These are phyloP conservation scores for Durio zibethinus DNA, from an alignment of 345 rosid genomes.

Conservation along the genomic window DNA sequence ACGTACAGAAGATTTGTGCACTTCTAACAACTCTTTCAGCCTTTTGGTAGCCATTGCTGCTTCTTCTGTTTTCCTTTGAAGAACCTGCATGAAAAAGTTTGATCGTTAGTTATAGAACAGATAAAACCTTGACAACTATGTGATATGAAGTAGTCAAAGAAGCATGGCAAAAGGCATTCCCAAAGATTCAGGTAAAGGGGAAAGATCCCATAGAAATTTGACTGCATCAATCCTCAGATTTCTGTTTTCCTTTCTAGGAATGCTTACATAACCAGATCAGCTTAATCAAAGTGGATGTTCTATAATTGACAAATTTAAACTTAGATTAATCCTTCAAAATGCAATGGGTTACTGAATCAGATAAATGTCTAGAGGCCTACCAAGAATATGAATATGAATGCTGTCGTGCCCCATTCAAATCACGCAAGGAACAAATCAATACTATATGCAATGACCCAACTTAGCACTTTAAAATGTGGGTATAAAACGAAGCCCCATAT, in stretches of 20 bases:
- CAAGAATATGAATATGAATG: background rate
- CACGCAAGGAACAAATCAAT: background rate
- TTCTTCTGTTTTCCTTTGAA: conserved; percentile 85
- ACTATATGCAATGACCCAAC: background rate
- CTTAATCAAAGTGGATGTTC: background rate
- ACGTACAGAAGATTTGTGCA: conserved; percentile 54
- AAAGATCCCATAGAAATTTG: background rate
- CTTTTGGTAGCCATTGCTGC: conserved; percentile 80
- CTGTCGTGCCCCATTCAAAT: background rate
- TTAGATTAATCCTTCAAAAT: background rate
- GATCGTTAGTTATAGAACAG: background rate
- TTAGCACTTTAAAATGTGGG: background rate
- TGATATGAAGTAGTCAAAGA: background rate
- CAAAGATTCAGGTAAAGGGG: background rate
- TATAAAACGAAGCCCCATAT: background rate
- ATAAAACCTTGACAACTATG: background rate
- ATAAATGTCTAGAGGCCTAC: background rate
- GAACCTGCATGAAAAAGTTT: conserved; percentile 48
- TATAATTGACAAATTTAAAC: background rate
- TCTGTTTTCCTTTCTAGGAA: background rate
- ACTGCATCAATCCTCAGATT: background rate
- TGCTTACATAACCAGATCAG: background rate
- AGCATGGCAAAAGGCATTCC: background rate
- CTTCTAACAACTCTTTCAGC: conserved; percentile 76
- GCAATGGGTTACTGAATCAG: background rate